phyloP scores from a whole-genome alignment of 768 basidiomycete genomes.

The Auriculariales sp. region DNA sequence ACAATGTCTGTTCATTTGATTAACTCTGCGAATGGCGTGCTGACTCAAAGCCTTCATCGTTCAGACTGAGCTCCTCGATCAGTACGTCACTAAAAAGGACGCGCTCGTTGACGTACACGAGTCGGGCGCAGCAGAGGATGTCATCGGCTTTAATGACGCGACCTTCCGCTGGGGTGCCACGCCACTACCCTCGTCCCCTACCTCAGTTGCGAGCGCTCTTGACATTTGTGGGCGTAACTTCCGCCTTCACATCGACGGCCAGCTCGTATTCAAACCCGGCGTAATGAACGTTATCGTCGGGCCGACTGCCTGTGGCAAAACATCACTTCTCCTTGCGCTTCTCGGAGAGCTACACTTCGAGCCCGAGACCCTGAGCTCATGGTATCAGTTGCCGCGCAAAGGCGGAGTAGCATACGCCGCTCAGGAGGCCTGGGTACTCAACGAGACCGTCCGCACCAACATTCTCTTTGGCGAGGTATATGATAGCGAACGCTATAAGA shows the following conservation, averaged over 20 bases:
- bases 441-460: slow-evolving; percentile 18
- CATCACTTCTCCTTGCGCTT: slow-evolving; percentile 1
- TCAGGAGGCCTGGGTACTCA: slow-evolving; percentile 24
- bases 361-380: no score
- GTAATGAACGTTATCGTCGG: slow-evolving; percentile 6
- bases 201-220: neutral
- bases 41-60: slow-evolving; percentile 7
- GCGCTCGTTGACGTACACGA: slow-evolving; percentile 2
- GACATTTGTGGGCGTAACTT: neutral
- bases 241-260: slow-evolving; percentile 1
- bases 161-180: slow-evolving; percentile 8
- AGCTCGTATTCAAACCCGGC: slow-evolving; percentile 4
- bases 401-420: slow-evolving; percentile 22
- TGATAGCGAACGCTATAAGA: slow-evolving; percentile 26
- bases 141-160: slow-evolving; percentile 5
- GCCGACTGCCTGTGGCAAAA: slow-evolving; percentile 3
- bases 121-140: slow-evolving; percentile 11
- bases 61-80: slow-evolving; percentile 21
- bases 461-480: slow-evolving; percentile 27
- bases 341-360: slow-evolving; percentile 1
- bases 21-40: slow-evolving; percentile 2
- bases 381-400: slow-evolving; percentile 21
- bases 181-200: slow-evolving; percentile 6
- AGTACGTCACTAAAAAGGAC: slow-evolving; percentile 2
- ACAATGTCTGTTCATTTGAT: slow-evolving; percentile 12